phyloP scores from a whole-genome alignment of 2,329 filamentous ascomycete genomes.

The Fusarium albosuccineum region DNA sequence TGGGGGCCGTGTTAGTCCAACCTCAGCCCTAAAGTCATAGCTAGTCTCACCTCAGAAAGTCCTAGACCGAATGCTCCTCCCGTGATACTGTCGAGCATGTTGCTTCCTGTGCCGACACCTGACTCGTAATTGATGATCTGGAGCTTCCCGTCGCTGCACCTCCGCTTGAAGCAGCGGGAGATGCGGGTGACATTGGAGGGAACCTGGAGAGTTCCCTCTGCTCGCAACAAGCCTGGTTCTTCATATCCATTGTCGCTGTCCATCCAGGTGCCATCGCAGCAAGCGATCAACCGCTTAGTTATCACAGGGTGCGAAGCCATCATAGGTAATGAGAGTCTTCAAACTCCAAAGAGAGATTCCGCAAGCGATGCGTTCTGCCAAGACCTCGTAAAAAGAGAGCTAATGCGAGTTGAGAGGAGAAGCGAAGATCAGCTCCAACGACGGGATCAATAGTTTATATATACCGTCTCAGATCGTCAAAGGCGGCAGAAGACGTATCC shows the following conservation, averaged over 20 bases:
- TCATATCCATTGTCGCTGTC: slow-evolving; percentile 64
- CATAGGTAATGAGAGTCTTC: not conserved
- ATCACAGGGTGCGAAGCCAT: slow-evolving; percentile 27
- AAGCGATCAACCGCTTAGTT: slow-evolving; percentile 63
- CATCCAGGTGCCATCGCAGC: slow-evolving; percentile 69
- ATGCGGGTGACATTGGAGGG: slow-evolving; percentile 73
- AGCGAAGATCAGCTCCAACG: not conserved
- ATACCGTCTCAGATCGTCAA: not conserved
- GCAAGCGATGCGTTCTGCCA: not conserved
- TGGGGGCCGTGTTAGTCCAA: slow-evolving; percentile 46
- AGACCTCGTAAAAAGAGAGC: not conserved
- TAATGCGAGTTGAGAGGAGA: not conserved
- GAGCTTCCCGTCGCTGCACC: slow-evolving; percentile 63
- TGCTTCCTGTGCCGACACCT: slow-evolving; percentile 68
- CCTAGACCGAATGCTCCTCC: slow-evolving; percentile 69
- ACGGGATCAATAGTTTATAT: not conserved
- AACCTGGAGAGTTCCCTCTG: slow-evolving; percentile 59
- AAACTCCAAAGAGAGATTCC: not conserved
- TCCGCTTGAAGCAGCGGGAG: slow-evolving; percentile 67
- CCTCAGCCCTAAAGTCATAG: not conserved
- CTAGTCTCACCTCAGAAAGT: slow-evolving; percentile 61
- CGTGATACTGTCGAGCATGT: slow-evolving; percentile 62
- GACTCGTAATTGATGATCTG: slow-evolving; percentile 73
- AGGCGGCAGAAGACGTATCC: not conserved
- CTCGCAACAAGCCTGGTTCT: slow-evolving; percentile 54